These are phyloP conservation scores for Alnus rubra DNA, from an alignment of 306 rosid genomes.

Conservation along the genomic window DNA sequence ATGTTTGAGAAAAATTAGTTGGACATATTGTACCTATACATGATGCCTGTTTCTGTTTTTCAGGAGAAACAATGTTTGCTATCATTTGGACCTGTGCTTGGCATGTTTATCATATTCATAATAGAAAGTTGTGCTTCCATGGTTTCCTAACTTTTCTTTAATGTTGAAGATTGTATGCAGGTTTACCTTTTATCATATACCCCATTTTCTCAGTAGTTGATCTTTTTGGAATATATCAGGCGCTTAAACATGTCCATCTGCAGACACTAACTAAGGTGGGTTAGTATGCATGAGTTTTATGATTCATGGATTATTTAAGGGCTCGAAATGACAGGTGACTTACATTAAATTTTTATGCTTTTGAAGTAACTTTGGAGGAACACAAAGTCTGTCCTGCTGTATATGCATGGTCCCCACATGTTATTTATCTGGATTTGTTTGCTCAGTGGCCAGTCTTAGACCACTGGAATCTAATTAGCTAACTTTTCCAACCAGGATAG, in stretches of 20 bases:
- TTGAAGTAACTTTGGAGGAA: background rate
- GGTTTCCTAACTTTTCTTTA: slow-evolving; percentile 39
- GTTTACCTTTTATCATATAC: slow-evolving; percentile 62
- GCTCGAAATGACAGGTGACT: slow-evolving; percentile 20
- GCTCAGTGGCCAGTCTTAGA: background rate
- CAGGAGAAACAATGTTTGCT: slow-evolving; percentile 1
- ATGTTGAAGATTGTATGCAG: slow-evolving; percentile 57
- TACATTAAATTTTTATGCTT: background rate
- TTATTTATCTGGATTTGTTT: background rate
- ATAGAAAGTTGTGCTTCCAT: slow-evolving; percentile 12
- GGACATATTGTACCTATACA: background rate
- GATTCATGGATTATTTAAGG: slow-evolving; percentile 11
- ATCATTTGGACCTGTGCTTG: slow-evolving; percentile 14
- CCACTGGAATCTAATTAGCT: background rate
- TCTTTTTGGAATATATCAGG: slow-evolving; percentile 84
- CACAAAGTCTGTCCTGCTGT: background rate
- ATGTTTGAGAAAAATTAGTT: too few relatives aligned
- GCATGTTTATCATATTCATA: slow-evolving; percentile 1
- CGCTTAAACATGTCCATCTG: slow-evolving; percentile 79
- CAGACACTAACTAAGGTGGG: slow-evolving; percentile 86
- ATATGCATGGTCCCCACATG: background rate
- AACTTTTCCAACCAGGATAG: background rate
- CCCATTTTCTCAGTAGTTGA: slow-evolving; percentile 81
- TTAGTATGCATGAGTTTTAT: slow-evolving; percentile 2
- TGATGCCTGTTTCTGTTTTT: background rate